Evolutionary conservation across 352 stramenopile genomes (phyloP), one percentile per base, ranked within the genome.

Genomic region (Globisporangium echinulatum): DNA sequence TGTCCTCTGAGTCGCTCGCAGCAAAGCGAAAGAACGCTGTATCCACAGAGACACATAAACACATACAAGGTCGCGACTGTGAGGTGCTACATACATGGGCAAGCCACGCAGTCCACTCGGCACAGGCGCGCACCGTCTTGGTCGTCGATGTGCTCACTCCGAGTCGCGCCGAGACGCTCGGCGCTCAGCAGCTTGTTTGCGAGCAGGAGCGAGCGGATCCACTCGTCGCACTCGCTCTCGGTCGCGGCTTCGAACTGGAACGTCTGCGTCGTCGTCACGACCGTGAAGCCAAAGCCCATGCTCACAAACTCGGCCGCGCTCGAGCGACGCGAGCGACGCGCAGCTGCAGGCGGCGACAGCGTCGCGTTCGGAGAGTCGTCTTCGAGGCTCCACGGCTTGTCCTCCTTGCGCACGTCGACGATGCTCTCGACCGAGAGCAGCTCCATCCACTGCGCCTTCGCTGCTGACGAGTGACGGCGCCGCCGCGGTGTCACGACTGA

Each of bases 1-100:
- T 74, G 44, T 80, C 74, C 13, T 82, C 72, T 8, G 75, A 85
- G 7, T 68, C 75, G 58, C 75, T 85, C 8, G 71, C 74, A 36
- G 75, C 72, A 56, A 85, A 85, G 46, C 75, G 67, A 19, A 79
- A 71, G 46, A 85, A 85, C 1, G 71, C 75, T 82, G 54, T 25
- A 48, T 36, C 17, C 9, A 37, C 4, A 52, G 1, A 55, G 36
- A 55, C 7, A 51, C 11, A 46, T 17, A 17, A 9, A 42, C 36
- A 9, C 38, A 46, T 9, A 19, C 17, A 19, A 19, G 17, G 17
- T 19, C 17, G 17, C 17, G n/a, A 66, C 19, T 42, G 8, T 55
- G 14, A 17, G 1, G 8, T n/a, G 17, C 46, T 50, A 4, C 46
- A 50, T 13, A 50, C 15, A 36, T 49, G 40, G 19, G 17, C 25